Evolutionary conservation across 208 protist genomes (phyloP).

Genomic region (Leishmania braziliensis): DNA sequence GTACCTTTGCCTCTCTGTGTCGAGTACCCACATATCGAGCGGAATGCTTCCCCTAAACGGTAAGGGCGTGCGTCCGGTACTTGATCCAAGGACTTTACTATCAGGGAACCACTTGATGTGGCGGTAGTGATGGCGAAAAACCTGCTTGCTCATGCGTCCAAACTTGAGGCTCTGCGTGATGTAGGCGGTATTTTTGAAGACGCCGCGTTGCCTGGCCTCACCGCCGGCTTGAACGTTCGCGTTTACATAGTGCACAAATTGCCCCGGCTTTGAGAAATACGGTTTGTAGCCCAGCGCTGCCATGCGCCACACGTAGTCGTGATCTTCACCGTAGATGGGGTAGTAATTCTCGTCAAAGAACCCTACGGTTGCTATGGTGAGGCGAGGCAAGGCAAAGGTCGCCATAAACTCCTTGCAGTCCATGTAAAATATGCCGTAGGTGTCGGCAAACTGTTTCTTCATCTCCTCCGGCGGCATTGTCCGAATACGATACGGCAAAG

Average conservation of each 20-base stretch:
- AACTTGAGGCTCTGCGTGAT: constrained; percentile 5
- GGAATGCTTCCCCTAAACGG: constrained; percentile 32
- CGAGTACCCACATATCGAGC: constrained; percentile 37
- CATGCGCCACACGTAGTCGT: constrained; percentile 42
- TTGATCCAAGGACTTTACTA: not conserved
- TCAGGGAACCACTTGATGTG: constrained; percentile 23
- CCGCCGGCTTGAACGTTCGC: constrained; percentile 22
- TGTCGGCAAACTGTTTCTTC: constrained; percentile 15
- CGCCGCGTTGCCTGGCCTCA: not conserved
- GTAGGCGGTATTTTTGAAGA: constrained; percentile 21
- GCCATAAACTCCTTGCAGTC: constrained; percentile 22
- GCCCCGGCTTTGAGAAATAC: constrained; percentile 13
- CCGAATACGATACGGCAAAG: constrained; percentile 51
- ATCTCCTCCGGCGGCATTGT: constrained; percentile 23
- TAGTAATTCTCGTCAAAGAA: constrained; percentile 68
- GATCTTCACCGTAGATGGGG: constrained; percentile 57
- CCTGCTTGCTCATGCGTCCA: constrained; percentile 31
- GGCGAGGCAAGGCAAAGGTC: constrained; percentile 40
- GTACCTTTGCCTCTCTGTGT: constrained; percentile 1
- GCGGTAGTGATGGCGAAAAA: constrained; percentile 28
- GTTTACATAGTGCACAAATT: constrained; percentile 27
- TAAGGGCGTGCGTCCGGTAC: not conserved
- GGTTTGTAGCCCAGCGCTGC: constrained; percentile 29
- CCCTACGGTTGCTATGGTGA: constrained; percentile 44
- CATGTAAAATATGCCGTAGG: constrained; percentile 38